Percentiles rank a stretch among this genome's conserved stretches.
These are phyloP conservation scores for Trifolium dubium DNA, from an alignment of 306 rosid genomes.

Conservation along the genomic window DNA sequence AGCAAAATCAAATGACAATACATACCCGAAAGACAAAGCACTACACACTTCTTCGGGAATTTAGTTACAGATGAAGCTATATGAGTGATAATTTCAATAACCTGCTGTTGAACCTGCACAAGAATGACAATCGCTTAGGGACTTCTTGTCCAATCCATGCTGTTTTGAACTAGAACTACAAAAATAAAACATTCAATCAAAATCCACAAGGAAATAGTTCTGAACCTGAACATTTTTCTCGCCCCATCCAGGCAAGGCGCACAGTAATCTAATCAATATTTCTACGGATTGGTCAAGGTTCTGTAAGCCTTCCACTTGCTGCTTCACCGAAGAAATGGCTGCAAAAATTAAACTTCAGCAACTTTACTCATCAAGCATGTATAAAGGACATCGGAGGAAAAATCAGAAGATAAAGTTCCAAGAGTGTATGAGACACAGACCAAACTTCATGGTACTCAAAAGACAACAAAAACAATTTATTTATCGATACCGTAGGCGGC, in stretches of 20 bases:
- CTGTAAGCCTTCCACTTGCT: slow-evolving; percentile 81
- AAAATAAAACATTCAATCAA: slow-evolving; percentile 17
- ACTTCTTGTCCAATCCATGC: background rate
- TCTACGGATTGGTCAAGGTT: slow-evolving; percentile 72
- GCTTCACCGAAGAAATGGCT: slow-evolving; percentile 87
- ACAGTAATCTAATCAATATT: slow-evolving; percentile 79
- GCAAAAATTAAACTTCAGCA: slow-evolving; percentile 49
- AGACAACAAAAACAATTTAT: background rate
- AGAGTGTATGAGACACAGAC: background rate
- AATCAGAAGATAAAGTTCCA: slow-evolving; percentile 10
- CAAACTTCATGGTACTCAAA: background rate
- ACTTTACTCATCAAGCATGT: slow-evolving; percentile 29
- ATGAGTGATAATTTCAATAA: slow-evolving; percentile 75
- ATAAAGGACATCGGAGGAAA: slow-evolving; percentile 30
- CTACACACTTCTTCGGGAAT: slow-evolving; percentile 93
- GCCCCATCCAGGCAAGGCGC: slow-evolving; percentile 94
- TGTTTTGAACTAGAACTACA: slow-evolving; percentile 6
- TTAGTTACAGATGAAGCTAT: slow-evolving; percentile 75
- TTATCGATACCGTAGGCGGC: background rate
- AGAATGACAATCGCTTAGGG: slow-evolving; percentile 33
- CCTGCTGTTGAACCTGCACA: slow-evolving; percentile 97
- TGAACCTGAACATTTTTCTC: slow-evolving; percentile 99
- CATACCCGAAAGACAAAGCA: slow-evolving; percentile 90
- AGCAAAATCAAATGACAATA: slow-evolving; percentile 29
- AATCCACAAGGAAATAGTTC: slow-evolving; percentile 33